Percentiles rank a stretch among this genome's conserved stretches.
Conservation (phyloP, 805 yeast genomes). For the Hanseniaspora guilliermondii region DNA sequence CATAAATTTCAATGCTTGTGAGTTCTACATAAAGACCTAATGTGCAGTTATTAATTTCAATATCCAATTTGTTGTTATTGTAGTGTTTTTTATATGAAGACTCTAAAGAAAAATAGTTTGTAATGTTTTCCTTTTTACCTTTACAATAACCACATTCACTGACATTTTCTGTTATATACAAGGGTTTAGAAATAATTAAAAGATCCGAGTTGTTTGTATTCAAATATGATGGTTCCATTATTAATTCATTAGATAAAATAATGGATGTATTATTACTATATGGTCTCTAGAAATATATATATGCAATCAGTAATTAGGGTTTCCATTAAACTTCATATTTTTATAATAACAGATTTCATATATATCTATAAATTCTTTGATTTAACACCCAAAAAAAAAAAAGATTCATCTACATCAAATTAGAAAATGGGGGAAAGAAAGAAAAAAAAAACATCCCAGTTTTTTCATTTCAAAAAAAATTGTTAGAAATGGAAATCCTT, state of each 20-base stretch:
- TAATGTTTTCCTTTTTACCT: constrained; percentile 32
- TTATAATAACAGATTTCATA: no score
- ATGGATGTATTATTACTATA: no score
- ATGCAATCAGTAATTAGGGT: no score
- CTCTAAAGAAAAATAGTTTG: constrained; percentile 31
- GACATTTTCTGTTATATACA: constrained; percentile 31
- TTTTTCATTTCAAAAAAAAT: no score
- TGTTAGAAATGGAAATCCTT: no score
- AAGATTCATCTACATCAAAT: no score
- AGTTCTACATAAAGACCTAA: constrained; percentile 33
- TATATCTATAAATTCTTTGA: no score
- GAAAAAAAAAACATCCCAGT: no score
- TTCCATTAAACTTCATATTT: no score
- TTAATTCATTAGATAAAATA: not conserved
- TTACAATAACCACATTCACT: constrained; percentile 64
- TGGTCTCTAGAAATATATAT: no score
- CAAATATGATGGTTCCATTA: constrained; percentile 9
- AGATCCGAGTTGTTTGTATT: constrained; percentile 18
- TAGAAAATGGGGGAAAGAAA: no score
- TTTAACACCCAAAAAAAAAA: no score
- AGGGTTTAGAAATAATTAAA: constrained; percentile 34
- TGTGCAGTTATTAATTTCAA: constrained; percentile 22
- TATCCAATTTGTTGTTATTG: not conserved
- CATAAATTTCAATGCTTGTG: constrained; percentile 46
- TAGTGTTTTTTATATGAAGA: constrained; percentile 18